Evolutionary conservation across 306 rosid species (phyloP), one percentile per base, ranked within the genome.

Genomic region (Castanospermum australe): DNA sequence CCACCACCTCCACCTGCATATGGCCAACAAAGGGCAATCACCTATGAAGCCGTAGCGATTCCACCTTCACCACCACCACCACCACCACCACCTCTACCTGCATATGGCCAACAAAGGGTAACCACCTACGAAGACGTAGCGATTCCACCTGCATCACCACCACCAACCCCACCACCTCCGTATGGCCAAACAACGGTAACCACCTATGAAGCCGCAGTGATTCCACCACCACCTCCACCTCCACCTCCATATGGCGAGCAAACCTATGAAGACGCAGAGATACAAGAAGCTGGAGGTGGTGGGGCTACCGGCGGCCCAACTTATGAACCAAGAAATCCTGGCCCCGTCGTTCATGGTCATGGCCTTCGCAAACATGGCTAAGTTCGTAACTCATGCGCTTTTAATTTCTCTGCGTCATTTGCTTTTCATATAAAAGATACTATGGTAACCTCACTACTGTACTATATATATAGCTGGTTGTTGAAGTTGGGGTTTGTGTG

Each of bases 201-300:
- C n/a, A 11, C 57, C 55, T 67, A 64, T 25, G 76, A 72, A 21
- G n/a, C n/a, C n/a, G n/a, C n/a, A n/a, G 15, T 83, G 79, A 66
- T 83, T 48, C 86, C 92, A 4, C 67, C 87, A 10, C 54, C 84
- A 42, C 33, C 24, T 2, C 65, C 3, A 6, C 36, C 72, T n/a
- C 18, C 32, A 11, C 20, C 28, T 42, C 56, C 32, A 15, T 63
- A 44, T 63, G 65, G 47, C 28, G 28, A n/a, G 32, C 70, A 33
- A 24, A 18, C 57, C 55, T 67, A 64, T 25, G 76, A 72, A 21
- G 71, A 15, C 42, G 30, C 24, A 5, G 50, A 36, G 41, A 28
- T 54, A 71, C 66, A 51, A 44, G 57, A 65, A 32, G 71, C 11
- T 18, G 80, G 9, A 47, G 63, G 51, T 18, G 2, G 6, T 1